Evolutionary conservation across 805 yeast genomes (phyloP).

Genomic region (Ogataea nonfermentans): DNA sequence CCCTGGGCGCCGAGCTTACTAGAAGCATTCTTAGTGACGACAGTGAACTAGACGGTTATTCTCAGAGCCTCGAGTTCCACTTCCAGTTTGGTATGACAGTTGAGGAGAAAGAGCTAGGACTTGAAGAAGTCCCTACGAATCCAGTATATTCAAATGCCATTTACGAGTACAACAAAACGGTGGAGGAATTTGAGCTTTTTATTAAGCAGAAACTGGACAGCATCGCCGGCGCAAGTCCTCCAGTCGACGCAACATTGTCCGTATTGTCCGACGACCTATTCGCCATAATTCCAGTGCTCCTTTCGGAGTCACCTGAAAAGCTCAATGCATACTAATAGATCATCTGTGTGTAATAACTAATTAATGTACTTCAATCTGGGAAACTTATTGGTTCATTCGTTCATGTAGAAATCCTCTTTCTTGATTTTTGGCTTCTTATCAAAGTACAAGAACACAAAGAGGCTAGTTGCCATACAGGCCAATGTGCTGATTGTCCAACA

Average conservation of each 20-base stretch:
- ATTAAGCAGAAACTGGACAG: conserved; percentile 22
- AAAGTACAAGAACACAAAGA: conserved; percentile 26
- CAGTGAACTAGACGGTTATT: conserved; percentile 1
- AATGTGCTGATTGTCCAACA: conserved; percentile 39
- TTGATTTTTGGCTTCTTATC: conserved; percentile 9
- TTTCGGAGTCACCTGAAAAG: conserved; percentile 34
- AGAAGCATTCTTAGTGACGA: conserved; percentile 6
- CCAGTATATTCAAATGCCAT: conserved; percentile 34
- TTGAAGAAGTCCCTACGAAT: conserved; percentile 4
- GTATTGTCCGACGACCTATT: conserved; percentile 14
- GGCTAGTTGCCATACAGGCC: conserved; percentile 31
- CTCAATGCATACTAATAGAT: conserved; percentile 21
- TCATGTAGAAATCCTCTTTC: conserved; percentile 10
- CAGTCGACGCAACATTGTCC: conserved; percentile 3
- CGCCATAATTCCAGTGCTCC: conserved; percentile 32
- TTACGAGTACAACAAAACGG: conserved; percentile 49
- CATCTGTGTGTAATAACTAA: neutral
- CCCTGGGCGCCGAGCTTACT: conserved; percentile 4
- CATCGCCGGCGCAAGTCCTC: conserved; percentile 3
- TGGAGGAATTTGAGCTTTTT: conserved; percentile 46
- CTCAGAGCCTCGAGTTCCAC: conserved; percentile 11
- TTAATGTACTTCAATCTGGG: neutral
- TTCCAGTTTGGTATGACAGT: conserved; percentile 7
- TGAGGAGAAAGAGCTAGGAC: conserved; percentile 6
- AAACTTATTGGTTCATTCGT: neutral